A percentile compares a stretch with the other conserved stretches of the same genome.
These are phyloP conservation scores for Malassezia arunalokei DNA, from an alignment of 1,284 basidiomycete species.

Conservation along the genomic window DNA sequence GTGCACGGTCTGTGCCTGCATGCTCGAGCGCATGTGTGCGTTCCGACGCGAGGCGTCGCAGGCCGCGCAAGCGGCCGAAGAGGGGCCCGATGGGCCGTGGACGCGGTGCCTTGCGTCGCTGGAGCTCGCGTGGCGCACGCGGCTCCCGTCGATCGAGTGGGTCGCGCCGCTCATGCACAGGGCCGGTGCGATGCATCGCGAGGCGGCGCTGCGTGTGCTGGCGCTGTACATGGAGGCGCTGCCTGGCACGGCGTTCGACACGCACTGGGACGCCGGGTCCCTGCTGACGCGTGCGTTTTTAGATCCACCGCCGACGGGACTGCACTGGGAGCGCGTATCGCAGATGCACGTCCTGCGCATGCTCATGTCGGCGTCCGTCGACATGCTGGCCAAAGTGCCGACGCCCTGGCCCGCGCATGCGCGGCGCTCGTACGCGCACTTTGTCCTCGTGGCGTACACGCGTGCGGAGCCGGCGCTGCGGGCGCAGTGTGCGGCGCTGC, in stretches of 20 bases:
- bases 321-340: conserved; percentile 53
- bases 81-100: conserved; percentile 46
- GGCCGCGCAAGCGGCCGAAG: conserved; percentile 44
- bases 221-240: conserved; percentile 71
- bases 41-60: neutral
- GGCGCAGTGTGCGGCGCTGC: conserved; percentile 16
- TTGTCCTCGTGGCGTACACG: conserved; percentile 21
- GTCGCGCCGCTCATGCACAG: conserved; percentile 27
- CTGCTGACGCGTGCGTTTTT: conserved; percentile 54
- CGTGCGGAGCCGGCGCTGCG: conserved; percentile 13
- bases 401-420: conserved; percentile 48
- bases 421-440: conserved; percentile 22
- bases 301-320: neutral
- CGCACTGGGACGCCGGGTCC: conserved; percentile 73
- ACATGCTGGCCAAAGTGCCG: conserved; percentile 53
- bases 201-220: conserved; percentile 64
- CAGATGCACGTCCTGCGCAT: conserved; percentile 65
- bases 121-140: conserved; percentile 25
- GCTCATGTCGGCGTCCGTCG: conserved; percentile 49
- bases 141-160: conserved; percentile 17
- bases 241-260: conserved; percentile 62
- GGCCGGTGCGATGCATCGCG: conserved; percentile 55
- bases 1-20: conserved; percentile 55
- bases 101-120: conserved; percentile 12
- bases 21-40: conserved; percentile 21